Evolutionary conservation across 148 eudicot species (phyloP), one percentile per base, ranked within the genome.

Genomic region (Silene uniflora): DNA sequence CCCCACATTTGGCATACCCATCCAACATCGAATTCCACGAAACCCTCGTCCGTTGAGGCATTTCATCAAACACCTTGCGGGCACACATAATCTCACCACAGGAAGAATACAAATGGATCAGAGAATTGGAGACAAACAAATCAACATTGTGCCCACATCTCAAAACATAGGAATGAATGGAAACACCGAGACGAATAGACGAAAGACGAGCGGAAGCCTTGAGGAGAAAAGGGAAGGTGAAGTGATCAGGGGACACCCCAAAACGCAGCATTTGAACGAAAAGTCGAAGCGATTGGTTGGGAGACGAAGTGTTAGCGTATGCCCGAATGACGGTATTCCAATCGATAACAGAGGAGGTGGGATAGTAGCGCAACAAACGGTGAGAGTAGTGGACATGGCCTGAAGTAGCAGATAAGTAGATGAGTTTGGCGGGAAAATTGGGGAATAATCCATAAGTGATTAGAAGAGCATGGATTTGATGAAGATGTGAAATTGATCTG

Each of bases 1-100:
- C 86, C 75, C 92, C 89, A 18, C 93, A 89, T 75, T 93, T 93
- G 1, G 88, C 92, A 79, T 86, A 88, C 71, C 94, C 94, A 79
- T 89, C 89, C 56, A 91, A 44, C 84, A 91, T 88, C 1, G 97
- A 81, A 39, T 93, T 93, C 97, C 97, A 93, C 16, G 97, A 85
- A 71, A 93, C 90, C 74, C 60, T 59, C 67, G 84, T 93, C 80
- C 79, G 85, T 0, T 64, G 67, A 4, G 75, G 76, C 98, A 93
- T 91, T 88, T 83, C 91, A 69, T 91, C 94, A 18, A 93, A 93
- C 90, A 91, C 69, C 63, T 84, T 82, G 24, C 91, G 89, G 0
- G 92, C 97, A 77, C 72, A 18, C 10, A 7, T 13, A 3, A 86
- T 76, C 27, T 80, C 65, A 55, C 86, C 85, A 76, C 87, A 88